Evolutionary conservation across 2,329 filamentous ascomycete genomes (phyloP), one percentile per base, ranked within the genome.

Genomic region (Meredithiella fracta): DNA sequence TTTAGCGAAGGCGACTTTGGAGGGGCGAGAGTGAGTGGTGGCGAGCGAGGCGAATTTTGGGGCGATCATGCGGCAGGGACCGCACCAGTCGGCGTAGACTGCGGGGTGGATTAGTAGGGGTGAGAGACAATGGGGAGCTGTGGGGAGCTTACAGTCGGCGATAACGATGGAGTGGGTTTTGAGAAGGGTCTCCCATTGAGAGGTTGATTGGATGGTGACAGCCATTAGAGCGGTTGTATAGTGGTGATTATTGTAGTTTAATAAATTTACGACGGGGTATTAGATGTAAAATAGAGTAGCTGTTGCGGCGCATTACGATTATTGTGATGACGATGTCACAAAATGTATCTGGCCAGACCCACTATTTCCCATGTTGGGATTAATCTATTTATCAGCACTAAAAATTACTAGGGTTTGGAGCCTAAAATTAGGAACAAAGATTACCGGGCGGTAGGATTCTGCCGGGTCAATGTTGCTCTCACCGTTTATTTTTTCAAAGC

Each of bases 61-160:
- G 52, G 86, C 86, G 62, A 97, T 94, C 66, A 84, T 79, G 72
- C 94, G 94, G 78, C 90, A 96, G 65, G 91, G 89, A 57, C 84
- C 85, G 68, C 89, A 97, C 86, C 88, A 95, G 71, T 94, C 86
- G 68, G 91, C 91, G 66, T 92, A 94, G 76, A 96, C 88, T 26
- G 42, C 20, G 25, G n/a, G 40, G 23, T 25, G 38, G 40, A 17
- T 6, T 4, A 7, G 7, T 1, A 29, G 23, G 20, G 7, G 53
- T 11, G 1, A 11, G 6, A 3, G 8, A 15, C 17, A 23, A 53
- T 11, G 29, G n/a, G 5, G 7, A 25, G 37, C 17, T n/a, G 22
- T n/a, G 23, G 17, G n/a, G 22, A 15, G 72, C 81, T 70, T 78
- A 94, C 89, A 97, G 72, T 97, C 92, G 63, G 88, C 80, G 59